Conservation (phyloP, 495 filamentous ascomycete species). For the Penicillium chermesinum region DNA sequence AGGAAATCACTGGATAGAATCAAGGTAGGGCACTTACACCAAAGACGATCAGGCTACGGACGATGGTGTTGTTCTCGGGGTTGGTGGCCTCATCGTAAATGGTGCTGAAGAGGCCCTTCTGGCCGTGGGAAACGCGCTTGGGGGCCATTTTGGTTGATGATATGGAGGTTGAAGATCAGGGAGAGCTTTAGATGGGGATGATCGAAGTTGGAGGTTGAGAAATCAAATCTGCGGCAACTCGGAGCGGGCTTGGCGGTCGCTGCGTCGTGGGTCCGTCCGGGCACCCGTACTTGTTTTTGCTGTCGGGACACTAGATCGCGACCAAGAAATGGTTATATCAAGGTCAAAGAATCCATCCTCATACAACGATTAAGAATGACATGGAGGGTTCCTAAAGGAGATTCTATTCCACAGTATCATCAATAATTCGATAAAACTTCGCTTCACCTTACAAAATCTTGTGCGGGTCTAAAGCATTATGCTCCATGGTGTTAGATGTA, state of each 20-base stretch:
- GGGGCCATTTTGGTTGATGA: conserved; percentile 33
- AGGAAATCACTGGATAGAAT: too few relatives aligned
- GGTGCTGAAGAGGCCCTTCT: conserved; percentile 46
- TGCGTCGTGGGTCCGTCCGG: conserved; percentile 34
- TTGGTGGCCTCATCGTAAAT: conserved; percentile 61
- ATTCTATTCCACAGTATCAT: too few relatives aligned
- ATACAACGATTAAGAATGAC: too few relatives aligned
- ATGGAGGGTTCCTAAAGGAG: too few relatives aligned
- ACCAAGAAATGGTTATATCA: too few relatives aligned
- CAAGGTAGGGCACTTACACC: conserved; percentile 62
- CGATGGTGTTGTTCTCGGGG: conserved; percentile 69
- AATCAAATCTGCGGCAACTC: conserved; percentile 31
- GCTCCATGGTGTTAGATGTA: too few relatives aligned
- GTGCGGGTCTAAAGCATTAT: too few relatives aligned
- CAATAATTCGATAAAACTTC: too few relatives aligned
- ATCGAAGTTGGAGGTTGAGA: conserved; percentile 28
- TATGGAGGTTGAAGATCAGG: conserved; percentile 1
- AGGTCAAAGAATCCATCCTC: too few relatives aligned
- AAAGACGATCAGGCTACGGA: conserved; percentile 67
- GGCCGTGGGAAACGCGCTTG: conserved; percentile 34
- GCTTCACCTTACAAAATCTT: too few relatives aligned
- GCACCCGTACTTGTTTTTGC: conserved; percentile 34
- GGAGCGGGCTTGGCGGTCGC: conserved; percentile 32
- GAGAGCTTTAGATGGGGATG: conserved; percentile 7
- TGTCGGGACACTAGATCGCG: conserved; percentile 1